Conservation (phyloP, 2,329 filamentous ascomycete species). For the Colletotrichum tofieldiae region DNA sequence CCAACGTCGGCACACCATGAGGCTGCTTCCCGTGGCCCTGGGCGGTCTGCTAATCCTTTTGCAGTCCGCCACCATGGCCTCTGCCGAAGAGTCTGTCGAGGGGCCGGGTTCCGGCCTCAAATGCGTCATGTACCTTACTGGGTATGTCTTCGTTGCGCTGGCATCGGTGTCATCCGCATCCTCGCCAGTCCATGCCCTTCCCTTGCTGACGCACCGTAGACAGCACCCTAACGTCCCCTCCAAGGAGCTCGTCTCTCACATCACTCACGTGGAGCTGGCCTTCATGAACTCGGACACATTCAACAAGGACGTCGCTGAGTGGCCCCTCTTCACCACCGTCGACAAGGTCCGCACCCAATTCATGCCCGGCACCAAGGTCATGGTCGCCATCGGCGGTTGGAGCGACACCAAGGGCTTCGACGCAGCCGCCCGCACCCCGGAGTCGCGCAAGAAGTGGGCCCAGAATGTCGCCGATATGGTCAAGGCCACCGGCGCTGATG, state of each 20-base stretch:
- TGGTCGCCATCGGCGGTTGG: slow-evolving; percentile 84
- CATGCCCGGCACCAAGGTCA: slow-evolving; percentile 69
- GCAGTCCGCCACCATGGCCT: slow-evolving; percentile 34
- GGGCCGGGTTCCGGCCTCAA: slow-evolving; percentile 38
- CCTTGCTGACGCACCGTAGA: slow-evolving; percentile 49
- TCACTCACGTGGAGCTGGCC: slow-evolving; percentile 73
- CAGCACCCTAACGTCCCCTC: slow-evolving; percentile 63
- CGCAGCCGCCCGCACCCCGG: slow-evolving; percentile 60
- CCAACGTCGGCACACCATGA: slow-evolving; percentile 31
- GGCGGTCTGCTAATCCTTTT: slow-evolving; percentile 12
- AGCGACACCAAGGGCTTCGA: slow-evolving; percentile 78
- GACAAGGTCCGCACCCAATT: slow-evolving; percentile 64
- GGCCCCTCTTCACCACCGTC: slow-evolving; percentile 70
- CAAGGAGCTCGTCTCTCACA: slow-evolving; percentile 54
- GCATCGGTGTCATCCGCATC: neutral
- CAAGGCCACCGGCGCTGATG: slow-evolving; percentile 74
- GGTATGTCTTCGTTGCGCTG: slow-evolving; percentile 51
- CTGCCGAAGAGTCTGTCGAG: neutral
- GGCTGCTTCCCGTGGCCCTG: slow-evolving; percentile 20
- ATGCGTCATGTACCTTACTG: slow-evolving; percentile 67
- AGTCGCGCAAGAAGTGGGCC: slow-evolving; percentile 71
- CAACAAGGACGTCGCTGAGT: slow-evolving; percentile 60
- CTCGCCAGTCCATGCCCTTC: neutral
- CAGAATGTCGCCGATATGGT: slow-evolving; percentile 77
- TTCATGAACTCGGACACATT: slow-evolving; percentile 71